Evolutionary conservation across 2,329 filamentous ascomycete genomes (phyloP), one percentile per base, ranked within the genome.

Genomic region (Stagonosporopsis rhizophila): DNA sequence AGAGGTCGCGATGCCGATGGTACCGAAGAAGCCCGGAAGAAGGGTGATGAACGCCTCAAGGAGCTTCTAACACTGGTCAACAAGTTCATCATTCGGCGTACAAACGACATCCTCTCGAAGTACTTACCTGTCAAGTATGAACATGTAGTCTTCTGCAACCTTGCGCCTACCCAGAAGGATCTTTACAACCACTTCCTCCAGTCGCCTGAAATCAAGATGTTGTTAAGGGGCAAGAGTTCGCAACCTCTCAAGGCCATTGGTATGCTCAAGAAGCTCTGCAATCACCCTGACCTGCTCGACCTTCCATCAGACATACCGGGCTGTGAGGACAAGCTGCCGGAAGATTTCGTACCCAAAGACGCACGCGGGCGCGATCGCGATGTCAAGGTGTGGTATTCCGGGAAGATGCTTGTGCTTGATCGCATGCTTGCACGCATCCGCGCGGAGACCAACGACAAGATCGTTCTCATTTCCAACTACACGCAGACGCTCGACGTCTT

Each of bases 91-190:
- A 99, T 99, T 68, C 89, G 95, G 57, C 88, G 95, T 55, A 97
- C 94, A 4, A 99, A 99, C 83, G 95, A 99, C 71, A 96, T 99
- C 59, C 79, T 99, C 22, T 97, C 94, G 47, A 99, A 99, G 76
- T 99, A 99, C 72, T 80, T 99, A 56, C 95, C 95, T 0, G 88
- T 98, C 80, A 99, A 99, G 80, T 99, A 99, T 77, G 95, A 99
- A 77, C 95, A 99, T 74, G 95, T 99, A 27, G 95, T 99, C 1
- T 99, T 99, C 78, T 99, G 95, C 82, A 94, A 94, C 67, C 83
- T 96, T 41, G 90, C 95, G 15, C 90, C 91, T 0, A 98, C 99
- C 78, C 95, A 99, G 75, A 84, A 92, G 51, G 91, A 91, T 64
- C 81, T 99, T 1, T 99, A 99, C 81, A 96, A 96, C 70, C 91